phyloP scores from a whole-genome alignment of 2,329 filamentous ascomycete genomes.

The Colletotrichum sp. region DNA sequence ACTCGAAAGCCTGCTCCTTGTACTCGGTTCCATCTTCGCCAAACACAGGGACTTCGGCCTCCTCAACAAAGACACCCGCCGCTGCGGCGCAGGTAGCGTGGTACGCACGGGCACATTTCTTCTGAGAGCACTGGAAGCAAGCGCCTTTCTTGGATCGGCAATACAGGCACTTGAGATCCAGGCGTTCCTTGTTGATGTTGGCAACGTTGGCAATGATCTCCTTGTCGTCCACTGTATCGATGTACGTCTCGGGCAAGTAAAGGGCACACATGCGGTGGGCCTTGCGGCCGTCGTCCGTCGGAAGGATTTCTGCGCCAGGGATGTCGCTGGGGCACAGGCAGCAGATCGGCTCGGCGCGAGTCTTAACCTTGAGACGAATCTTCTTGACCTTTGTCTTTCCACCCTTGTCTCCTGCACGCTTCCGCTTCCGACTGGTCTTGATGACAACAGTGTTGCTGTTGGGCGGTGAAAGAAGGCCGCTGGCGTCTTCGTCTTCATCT shows the following conservation, averaged over 20 bases:
- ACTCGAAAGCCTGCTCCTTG: conserved; percentile 88
- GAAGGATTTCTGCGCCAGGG: conserved; percentile 78
- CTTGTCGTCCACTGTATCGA: conserved; percentile 72
- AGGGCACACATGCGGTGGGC: conserved; percentile 89
- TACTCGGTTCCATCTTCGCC: conserved; percentile 92
- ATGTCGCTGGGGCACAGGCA: conserved; percentile 92
- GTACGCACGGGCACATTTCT: conserved; percentile 92
- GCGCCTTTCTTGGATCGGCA: conserved; percentile 95
- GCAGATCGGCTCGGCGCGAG: conserved; percentile 78
- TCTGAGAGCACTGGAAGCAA: conserved; percentile 94
- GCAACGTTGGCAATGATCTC: conserved; percentile 80
- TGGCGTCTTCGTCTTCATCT: conserved; percentile 65
- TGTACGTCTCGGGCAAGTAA: conserved; percentile 91
- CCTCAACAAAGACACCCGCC: conserved; percentile 90
- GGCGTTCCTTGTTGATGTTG: conserved; percentile 83
- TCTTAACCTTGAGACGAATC: conserved; percentile 75
- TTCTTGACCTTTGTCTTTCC: conserved; percentile 72
- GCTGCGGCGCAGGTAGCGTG: conserved; percentile 94
- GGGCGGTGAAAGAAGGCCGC: conserved; percentile 80
- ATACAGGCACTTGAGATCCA: conserved; percentile 93
- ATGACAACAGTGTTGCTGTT: conserved; percentile 33
- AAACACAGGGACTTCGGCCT: conserved; percentile 83
- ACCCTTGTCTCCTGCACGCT: conserved; percentile 53
- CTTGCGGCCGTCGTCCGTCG: conserved; percentile 85
- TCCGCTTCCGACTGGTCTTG: conserved; percentile 65